Evolutionary conservation across 2,329 filamentous ascomycete species (phyloP), one percentile per base, ranked within the genome.

Genomic region (Metarhizium anisopliae): DNA sequence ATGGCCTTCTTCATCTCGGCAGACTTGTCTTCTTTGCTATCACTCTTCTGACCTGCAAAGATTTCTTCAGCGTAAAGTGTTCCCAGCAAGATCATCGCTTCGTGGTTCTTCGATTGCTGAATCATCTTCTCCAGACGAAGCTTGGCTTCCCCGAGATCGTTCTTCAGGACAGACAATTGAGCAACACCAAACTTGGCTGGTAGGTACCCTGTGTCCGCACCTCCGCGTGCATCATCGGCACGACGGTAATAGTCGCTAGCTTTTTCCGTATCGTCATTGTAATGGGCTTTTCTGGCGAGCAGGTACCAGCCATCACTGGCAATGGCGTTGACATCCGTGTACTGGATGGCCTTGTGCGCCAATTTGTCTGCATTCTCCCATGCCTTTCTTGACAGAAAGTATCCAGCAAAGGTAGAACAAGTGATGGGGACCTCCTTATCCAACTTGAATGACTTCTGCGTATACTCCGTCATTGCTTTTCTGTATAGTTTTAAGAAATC

Each of bases 271-370:
- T 96, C 85, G 47, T 87, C 87, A 56, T 84, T 82, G 62, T 90
- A 90, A 67, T 99, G 94, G 60, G 93, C 90, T 68, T 95, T 96
- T 58, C 92, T 82, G 32, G 91, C 94, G 45, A 97, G 82, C 8
- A 97, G 74, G 71, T 96, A 99, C 92, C 93, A 97, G 40, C 94
- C 95, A 68, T 99, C 95, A 72, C 93, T 96, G 29, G 93, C 93
- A 69, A 97, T 90, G 3, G 92, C 90, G 69, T 96, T 96, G 63
- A 97, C 90, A 67, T 99, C 94, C 2, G 94, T 97, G 64, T 90
- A 87, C 66, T 96, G 90, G 59, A 99, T 96, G 6, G 94, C 92
- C 69, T 94, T 94, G 68, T 92, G 88, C 7, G 93, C 90, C 18
- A 99, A 79, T 20, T 85, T 85, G 62, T 97, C 91, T 10, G 94